phyloP scores from a whole-genome alignment of 768 basidiomycete genomes.

The Pholiota molesta region DNA sequence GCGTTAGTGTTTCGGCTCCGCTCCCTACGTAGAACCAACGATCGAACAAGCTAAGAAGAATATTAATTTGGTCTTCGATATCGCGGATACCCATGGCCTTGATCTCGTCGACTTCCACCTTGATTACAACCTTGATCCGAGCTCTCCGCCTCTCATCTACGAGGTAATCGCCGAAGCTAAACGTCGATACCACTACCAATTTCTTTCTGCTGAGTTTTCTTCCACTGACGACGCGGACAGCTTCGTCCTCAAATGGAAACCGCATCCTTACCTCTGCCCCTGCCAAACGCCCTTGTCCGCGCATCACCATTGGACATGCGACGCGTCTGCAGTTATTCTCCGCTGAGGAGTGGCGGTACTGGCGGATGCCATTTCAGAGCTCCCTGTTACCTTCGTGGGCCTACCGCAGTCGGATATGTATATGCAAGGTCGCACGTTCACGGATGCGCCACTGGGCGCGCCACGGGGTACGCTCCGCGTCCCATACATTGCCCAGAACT shows the following conservation, averaged over 20 bases:
- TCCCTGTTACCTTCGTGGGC: slow-evolving; percentile 57
- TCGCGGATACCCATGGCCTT: slow-evolving; percentile 40
- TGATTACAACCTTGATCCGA: slow-evolving; percentile 63
- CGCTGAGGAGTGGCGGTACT: slow-evolving; percentile 47
- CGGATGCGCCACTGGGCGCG: slow-evolving; percentile 38
- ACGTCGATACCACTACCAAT: slow-evolving; percentile 16
- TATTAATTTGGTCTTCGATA: slow-evolving; percentile 52
- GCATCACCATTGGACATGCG: slow-evolving; percentile 62
- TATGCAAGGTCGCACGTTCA: slow-evolving; percentile 57
- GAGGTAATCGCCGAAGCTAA: slow-evolving; percentile 47
- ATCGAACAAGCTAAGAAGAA: slow-evolving; percentile 51
- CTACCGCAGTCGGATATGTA: slow-evolving; percentile 70
- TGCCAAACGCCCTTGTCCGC: slow-evolving; percentile 29
- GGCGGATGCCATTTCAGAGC: slow-evolving; percentile 38
- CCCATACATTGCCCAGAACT: slow-evolving; percentile 45
- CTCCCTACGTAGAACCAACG: slow-evolving; percentile 65
- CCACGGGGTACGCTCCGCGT: slow-evolving; percentile 61
- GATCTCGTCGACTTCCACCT: slow-evolving; percentile 65
- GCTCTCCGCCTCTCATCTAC: slow-evolving; percentile 55
- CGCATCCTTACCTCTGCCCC: not conserved
- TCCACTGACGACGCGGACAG: not conserved
- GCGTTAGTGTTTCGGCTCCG: slow-evolving; percentile 62
- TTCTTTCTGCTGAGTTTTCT: not conserved
- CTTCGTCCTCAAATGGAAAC: not conserved
- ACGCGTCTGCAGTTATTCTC: slow-evolving; percentile 57